Conservation (phyloP, 805 yeast species). For the Suhomyces faveliae region DNA sequence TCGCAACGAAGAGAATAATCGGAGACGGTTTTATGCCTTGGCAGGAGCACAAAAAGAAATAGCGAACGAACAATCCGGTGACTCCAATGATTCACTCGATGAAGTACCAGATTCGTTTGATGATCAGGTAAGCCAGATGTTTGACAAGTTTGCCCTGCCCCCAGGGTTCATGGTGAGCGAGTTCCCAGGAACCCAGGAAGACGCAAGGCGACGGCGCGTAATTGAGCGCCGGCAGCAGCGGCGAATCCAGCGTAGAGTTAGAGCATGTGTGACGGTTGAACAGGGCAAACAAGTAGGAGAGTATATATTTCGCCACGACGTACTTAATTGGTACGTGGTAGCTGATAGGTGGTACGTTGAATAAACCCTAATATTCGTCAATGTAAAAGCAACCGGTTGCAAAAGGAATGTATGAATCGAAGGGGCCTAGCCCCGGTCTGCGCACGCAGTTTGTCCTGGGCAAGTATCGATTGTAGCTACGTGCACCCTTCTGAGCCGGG, state of each 20-base stretch:
- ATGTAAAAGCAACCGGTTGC: not conserved
- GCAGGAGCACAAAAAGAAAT: conserved; percentile 2
- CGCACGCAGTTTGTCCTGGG: not conserved
- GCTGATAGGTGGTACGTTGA: conserved; percentile 5
- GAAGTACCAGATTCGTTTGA: conserved; percentile 9
- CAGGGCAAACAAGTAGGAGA: conserved; percentile 24
- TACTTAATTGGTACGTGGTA: conserved; percentile 29
- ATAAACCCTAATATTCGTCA: not conserved
- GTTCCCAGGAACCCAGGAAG: conserved; percentile 37
- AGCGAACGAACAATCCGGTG: conserved; percentile 4
- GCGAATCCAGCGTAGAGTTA: conserved; percentile 28
- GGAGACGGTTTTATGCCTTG: conserved; percentile 13
- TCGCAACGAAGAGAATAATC: conserved; percentile 14
- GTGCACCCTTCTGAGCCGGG: not conserved
- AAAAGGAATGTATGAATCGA: not conserved
- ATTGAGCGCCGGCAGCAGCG: conserved; percentile 23
- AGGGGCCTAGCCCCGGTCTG: not conserved
- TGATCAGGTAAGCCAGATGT: conserved; percentile 29
- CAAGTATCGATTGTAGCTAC: not conserved
- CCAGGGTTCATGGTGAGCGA: conserved; percentile 42
- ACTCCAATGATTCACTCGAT: not conserved
- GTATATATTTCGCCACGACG: conserved; percentile 30
- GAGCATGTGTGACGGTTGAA: conserved; percentile 21
- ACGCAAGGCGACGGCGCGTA: conserved; percentile 17
- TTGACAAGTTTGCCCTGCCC: conserved; percentile 38